Evolutionary conservation across 2,329 filamentous ascomycete genomes (phyloP).

Genomic region (Fusarium verrucosum): DNA sequence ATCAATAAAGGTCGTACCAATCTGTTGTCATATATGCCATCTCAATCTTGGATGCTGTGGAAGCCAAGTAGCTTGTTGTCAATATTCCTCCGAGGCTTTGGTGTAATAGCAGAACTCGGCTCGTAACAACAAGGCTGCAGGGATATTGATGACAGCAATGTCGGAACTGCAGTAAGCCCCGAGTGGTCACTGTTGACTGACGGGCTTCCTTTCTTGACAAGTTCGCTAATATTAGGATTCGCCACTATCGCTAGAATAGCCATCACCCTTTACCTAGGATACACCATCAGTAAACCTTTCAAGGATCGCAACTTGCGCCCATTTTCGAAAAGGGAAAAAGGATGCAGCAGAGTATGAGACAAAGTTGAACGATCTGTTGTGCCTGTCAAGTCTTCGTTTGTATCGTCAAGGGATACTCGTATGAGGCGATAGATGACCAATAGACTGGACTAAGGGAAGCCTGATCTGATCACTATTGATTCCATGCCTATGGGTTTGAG

Average conservation of each 20-base stretch:
- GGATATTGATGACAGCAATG: slow-evolving; percentile 25
- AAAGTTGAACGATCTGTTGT: neutral
- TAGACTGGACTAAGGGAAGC: neutral
- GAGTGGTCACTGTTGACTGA: slow-evolving; percentile 7
- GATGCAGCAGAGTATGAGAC: neutral
- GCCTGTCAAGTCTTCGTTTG: neutral
- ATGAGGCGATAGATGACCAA: neutral
- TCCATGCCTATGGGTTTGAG: neutral
- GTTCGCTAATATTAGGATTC: slow-evolving; percentile 28
- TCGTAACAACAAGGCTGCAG: slow-evolving; percentile 1
- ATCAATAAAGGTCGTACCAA: slow-evolving; percentile 9
- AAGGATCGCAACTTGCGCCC: slow-evolving; percentile 13
- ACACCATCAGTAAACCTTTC: slow-evolving; percentile 9
- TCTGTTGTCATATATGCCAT: neutral
- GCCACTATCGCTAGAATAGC: slow-evolving; percentile 34
- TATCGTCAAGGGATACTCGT: neutral
- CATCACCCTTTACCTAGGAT: slow-evolving; percentile 18
- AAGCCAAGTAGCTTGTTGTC: neutral
- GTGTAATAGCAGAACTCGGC: neutral
- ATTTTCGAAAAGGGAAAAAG: neutral
- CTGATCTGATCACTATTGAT: neutral
- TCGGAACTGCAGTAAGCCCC: slow-evolving; percentile 19
- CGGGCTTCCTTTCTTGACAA: slow-evolving; percentile 24
- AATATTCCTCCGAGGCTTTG: neutral
- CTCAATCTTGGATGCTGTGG: neutral